Conservation (phyloP, 306 rosid species). For the Quercus berberidifolia region DNA sequence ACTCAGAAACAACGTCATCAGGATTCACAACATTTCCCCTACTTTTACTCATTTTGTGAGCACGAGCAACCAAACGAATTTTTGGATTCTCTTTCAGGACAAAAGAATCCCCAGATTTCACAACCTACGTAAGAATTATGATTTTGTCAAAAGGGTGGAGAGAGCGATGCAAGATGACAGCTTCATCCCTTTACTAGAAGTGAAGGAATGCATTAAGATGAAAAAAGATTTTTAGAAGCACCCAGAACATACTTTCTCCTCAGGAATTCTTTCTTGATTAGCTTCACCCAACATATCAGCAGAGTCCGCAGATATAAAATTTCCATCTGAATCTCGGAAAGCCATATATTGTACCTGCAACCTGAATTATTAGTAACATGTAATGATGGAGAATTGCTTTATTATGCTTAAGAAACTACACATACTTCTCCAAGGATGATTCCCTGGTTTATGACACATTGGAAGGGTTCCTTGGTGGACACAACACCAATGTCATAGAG, state of each 20-base stretch:
- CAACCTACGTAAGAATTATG: conserved; percentile 44
- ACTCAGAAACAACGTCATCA: conserved; percentile 86
- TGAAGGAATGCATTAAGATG: conserved; percentile 10
- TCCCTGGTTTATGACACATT: conserved; percentile 98
- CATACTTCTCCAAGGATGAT: conserved; percentile 93
- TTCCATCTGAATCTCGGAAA: conserved; percentile 64
- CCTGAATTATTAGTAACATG: conserved; percentile 39
- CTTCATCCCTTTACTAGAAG: conserved; percentile 3
- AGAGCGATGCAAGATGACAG: neutral
- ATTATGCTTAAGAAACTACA: conserved; percentile 24
- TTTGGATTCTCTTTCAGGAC: conserved; percentile 80
- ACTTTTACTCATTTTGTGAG: conserved; percentile 98
- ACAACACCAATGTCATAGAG: conserved; percentile 89
- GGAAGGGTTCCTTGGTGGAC: conserved; percentile 93
- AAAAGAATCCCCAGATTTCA: conserved; percentile 79
- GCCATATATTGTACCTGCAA: conserved; percentile 93
- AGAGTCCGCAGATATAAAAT: conserved; percentile 63
- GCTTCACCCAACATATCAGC: conserved; percentile 45
- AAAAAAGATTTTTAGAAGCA: conserved; percentile 5
- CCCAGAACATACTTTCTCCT: conserved; percentile 59
- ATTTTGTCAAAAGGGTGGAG: neutral
- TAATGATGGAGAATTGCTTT: neutral
- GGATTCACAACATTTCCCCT: conserved; percentile 97
- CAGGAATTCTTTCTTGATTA: conserved; percentile 57
- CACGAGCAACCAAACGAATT: conserved; percentile 67